Base-by-base conservation (phyloP, 2,329 filamentous ascomycete species). In the Diaporthe ilicicola region DNA sequence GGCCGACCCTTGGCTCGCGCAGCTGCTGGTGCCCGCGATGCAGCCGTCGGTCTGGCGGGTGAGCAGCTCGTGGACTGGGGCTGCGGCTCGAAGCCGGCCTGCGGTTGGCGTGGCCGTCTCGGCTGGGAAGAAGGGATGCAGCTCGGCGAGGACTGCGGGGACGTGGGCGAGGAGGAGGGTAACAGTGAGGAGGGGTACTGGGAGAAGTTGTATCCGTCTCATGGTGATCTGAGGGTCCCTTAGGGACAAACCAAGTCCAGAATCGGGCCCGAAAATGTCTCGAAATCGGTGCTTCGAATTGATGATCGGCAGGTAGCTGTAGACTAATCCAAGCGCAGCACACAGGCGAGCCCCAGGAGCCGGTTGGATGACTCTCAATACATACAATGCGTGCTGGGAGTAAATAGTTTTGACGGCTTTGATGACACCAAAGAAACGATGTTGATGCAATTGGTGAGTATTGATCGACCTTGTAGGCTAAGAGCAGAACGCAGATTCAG, bases 11-110 rank as follows among this genome's bases (percentile, higher is more conserved):
- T 84, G 79, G 72, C 82, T 76, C 24, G 85, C 83, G 77, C 87
- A 89, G 70, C 83, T 85, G 76, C 83, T 87, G 71, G 84, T 88
- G 75, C 86, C 82, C 62, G 81, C 79, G 9, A 86, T 84, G 71
- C 87, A 89, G 65, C 80, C 75, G 53, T 74, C 76, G 29, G 75
- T 76, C 69, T 79, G 76, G 37, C 72, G 70, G 32, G 66, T 56
- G 32, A 79, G 34, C 42, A 73, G 66, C 42, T 56, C 64, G n/a
- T 71, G 69, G 34, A 39, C 69, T n/a, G 69, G 69, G 15, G 51
- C 32, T 27, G 74, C 76, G 64, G 77, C 44, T 44, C 67, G 71
- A 32, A 69, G 62, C 24, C 71, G 69, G 42, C 69, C 64, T n/a
- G 42, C 37, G 1, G 66, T 59, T 8, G 72, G 50, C 7, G 65